phyloP scores from a whole-genome alignment of 257 asterid genomes.

The Solanum tacnaense region DNA sequence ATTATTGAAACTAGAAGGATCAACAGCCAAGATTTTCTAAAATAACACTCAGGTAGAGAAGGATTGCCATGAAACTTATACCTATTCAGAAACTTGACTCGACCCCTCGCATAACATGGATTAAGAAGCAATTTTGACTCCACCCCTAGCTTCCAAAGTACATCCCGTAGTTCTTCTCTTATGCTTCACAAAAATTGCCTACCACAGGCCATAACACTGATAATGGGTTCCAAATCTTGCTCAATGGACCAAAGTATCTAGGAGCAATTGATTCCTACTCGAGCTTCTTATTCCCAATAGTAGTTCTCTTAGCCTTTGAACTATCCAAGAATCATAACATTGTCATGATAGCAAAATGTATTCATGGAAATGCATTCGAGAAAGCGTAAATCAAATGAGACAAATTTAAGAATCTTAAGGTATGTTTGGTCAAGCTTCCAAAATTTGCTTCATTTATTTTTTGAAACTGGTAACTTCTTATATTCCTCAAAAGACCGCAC shows the following conservation, averaged over 20 bases:
- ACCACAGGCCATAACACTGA: not conserved
- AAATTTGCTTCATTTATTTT: not conserved
- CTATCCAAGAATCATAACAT: not conserved
- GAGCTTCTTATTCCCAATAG: not conserved
- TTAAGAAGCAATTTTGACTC: not conserved
- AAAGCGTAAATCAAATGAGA: not conserved
- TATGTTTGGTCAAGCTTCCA: not conserved
- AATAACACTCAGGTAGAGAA: not conserved
- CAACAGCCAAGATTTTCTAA: not conserved
- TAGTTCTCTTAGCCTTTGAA: not conserved
- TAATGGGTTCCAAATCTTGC: not conserved
- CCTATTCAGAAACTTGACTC: not conserved
- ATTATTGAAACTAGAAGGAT: not conserved
- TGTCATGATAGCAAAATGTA: not conserved
- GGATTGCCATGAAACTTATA: not conserved
- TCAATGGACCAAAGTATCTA: not conserved
- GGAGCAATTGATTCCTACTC: not conserved
- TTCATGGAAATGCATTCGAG: not conserved
- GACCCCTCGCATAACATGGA: not conserved
- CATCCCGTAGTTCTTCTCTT: not conserved
- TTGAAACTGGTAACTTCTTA: not conserved
- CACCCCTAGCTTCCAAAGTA: not conserved
- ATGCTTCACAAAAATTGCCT: not conserved
- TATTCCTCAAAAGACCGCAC: not conserved
- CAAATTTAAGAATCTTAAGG: not conserved